A percentile compares a stretch with the other conserved stretches of the same genome.
Conservation (phyloP, 306 rosid genomes). For the Alnus rubra region DNA sequence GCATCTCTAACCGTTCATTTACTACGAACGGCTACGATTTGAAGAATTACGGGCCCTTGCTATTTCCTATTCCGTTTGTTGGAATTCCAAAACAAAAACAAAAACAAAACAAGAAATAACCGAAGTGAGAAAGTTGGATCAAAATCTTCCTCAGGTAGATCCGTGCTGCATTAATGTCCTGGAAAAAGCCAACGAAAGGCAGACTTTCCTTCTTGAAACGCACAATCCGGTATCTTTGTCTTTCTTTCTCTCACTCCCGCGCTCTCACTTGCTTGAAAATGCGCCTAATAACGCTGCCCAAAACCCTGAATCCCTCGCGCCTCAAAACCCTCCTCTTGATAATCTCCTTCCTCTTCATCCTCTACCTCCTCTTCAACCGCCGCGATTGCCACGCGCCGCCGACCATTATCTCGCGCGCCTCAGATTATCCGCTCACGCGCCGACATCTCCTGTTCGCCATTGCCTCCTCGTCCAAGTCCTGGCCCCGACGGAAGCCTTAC, state of each 20-base stretch:
- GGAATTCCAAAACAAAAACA: no score
- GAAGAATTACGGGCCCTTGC: no score
- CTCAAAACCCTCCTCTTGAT: constrained; percentile 45
- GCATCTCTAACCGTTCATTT: no score
- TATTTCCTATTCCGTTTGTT: no score
- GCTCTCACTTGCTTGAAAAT: not conserved
- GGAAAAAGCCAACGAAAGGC: constrained; percentile 35
- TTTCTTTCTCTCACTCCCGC: not conserved
- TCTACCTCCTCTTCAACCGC: constrained; percentile 36
- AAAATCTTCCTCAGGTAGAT: not conserved
- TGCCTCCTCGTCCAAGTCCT: constrained; percentile 69
- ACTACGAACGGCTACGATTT: no score
- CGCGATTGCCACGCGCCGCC: constrained; percentile 11
- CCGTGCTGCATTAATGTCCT: constrained; percentile 4
- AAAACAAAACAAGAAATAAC: no score
- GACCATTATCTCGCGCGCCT: not conserved
- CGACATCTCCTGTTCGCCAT: constrained; percentile 69
- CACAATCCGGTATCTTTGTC: not conserved
- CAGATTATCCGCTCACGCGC: constrained; percentile 49
- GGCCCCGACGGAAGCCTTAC: constrained; percentile 62
- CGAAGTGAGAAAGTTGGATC: no score
- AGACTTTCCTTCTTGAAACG: constrained; percentile 2
- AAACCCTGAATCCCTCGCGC: constrained; percentile 21
- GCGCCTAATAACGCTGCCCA: not conserved
- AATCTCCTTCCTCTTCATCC: constrained; percentile 49